Percentiles rank a stretch among this genome's conserved stretches.
These are phyloP conservation scores for Talinum fruticosum DNA, from an alignment of 148 eudicot genomes.

Conservation along the genomic window DNA sequence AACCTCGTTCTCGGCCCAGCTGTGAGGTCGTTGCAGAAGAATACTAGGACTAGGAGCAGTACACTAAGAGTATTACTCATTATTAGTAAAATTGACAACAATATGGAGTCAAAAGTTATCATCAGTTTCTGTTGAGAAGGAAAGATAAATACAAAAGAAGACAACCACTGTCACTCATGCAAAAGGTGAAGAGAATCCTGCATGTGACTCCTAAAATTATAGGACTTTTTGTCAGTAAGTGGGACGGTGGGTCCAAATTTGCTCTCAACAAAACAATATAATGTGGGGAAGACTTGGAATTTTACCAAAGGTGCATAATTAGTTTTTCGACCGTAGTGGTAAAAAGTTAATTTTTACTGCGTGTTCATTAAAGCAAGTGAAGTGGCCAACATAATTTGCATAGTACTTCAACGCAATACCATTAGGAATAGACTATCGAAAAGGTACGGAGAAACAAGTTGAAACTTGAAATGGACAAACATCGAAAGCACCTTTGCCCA, in stretches of 20 bases:
- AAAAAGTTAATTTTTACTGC: not conserved
- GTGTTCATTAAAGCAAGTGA: not conserved
- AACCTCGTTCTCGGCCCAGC: slow-evolving; percentile 30
- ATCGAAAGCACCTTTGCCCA: too few species aligned
- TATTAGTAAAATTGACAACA: slow-evolving; percentile 4
- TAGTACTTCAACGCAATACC: not conserved
- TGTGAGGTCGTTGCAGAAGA: slow-evolving; percentile 29
- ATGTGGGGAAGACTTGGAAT: slow-evolving; percentile 10
- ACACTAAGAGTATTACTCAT: slow-evolving; percentile 17
- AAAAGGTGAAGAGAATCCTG: slow-evolving; percentile 19
- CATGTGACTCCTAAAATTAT: slow-evolving; percentile 32
- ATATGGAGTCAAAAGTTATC: not conserved
- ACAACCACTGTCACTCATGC: not conserved
- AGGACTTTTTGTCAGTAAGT: slow-evolving; percentile 27
- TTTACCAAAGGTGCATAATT: not conserved
- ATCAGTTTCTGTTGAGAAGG: not conserved
- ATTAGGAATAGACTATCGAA: not conserved
- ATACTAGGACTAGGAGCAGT: slow-evolving; percentile 17
- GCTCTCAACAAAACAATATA: not conserved
- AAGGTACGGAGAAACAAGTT: not conserved
- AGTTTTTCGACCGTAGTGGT: not conserved
- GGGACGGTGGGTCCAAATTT: slow-evolving; percentile 26
- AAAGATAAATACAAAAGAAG: not conserved
- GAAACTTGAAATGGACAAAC: too few species aligned
- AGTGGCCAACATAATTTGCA: too few species aligned